Base-by-base conservation (phyloP, 306 rosid species). In the Cicer arietinum region DNA sequence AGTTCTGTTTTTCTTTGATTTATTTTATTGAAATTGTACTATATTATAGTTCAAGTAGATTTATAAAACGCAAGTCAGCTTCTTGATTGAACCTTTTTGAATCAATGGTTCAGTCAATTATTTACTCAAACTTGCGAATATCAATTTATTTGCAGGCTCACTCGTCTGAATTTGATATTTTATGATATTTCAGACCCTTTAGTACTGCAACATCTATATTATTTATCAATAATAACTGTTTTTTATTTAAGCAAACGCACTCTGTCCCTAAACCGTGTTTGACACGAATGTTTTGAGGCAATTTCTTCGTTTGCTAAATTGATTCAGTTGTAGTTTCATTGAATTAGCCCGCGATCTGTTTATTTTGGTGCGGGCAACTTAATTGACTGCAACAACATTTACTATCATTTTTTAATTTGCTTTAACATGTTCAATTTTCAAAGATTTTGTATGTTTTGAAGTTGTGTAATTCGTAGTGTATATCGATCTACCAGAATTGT, bases 301-400 rank as follows among this genome's bases (percentile, higher is more conserved):
- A 89, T 92, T 92, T 89, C 98, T 90, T 90, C 94, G 92, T 92
- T 90, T 90, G 96, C 92, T 12, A 92, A 1, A 87, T 14, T 44
- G 60, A 50, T 41, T 59, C 18, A 1, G 18, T 22, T 65, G 74
- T 63, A 25, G 57, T 50, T 84, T 88, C 84, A 20, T 76, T 80
- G n/a, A 10, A 73, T 82, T 88, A 70, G 88, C 83, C 82, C 9
- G 8, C 44, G 1, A 7, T 76, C 57, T 46, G 3, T 16, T 8
- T 25, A 18, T 10, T 9, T 40, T 80, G 75, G 14, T 58, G 43
- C 3, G 74, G 88, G 90, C 90, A 76, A 85, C 46, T 86, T 78
- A 88, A 69, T 80, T 89, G 90, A 52, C 46, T 77, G 84, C 79
- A 86, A 45, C 35, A 5, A 30, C 35, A 30, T 30, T 30, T 30